Evolutionary conservation across 371 early-diverging fungal genomes (phyloP).

Genomic region (Mortierella sp.): DNA sequence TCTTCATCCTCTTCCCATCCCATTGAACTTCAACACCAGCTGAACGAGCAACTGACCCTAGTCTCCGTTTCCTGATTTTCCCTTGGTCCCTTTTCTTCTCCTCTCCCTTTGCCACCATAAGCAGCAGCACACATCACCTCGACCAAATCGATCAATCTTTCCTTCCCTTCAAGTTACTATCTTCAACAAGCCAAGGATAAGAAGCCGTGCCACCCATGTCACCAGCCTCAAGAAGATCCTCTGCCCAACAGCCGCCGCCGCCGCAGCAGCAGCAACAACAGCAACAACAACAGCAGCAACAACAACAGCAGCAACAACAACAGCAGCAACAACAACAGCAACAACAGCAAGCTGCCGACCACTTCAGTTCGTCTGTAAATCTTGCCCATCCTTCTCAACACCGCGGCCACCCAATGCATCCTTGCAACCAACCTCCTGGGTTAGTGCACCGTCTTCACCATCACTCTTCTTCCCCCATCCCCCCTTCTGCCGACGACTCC

Average conservation of each 20-base stretch:
- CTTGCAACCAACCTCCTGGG: conserved; percentile 22
- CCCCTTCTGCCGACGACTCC: conserved; percentile 11
- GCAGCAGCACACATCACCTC: background rate
- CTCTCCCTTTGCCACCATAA: background rate
- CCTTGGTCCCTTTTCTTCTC: background rate
- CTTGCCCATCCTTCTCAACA: background rate
- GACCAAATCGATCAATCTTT: background rate
- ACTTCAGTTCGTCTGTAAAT: background rate
- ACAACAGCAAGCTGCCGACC: background rate
- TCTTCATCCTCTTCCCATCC: too few relatives aligned
- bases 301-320: background rate
- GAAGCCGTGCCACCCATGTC: conserved; percentile 17
- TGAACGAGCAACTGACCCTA: background rate
- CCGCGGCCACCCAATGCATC: background rate
- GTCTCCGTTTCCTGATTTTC: background rate
- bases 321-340: background rate
- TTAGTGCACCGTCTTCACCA: conserved; percentile 29
- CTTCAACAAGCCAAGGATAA: background rate
- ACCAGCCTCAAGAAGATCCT: conserved; percentile 38
- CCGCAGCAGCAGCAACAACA: conserved; percentile 8
- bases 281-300: conserved; percentile 2
- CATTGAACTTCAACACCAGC: background rate
- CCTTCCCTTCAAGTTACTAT: background rate
- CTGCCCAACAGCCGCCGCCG: conserved; percentile 13
- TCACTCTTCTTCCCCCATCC: background rate